These are phyloP conservation scores for Sistotremastrum niveocremeum DNA, from an alignment of 768 basidiomycete genomes.

Conservation along the genomic window DNA sequence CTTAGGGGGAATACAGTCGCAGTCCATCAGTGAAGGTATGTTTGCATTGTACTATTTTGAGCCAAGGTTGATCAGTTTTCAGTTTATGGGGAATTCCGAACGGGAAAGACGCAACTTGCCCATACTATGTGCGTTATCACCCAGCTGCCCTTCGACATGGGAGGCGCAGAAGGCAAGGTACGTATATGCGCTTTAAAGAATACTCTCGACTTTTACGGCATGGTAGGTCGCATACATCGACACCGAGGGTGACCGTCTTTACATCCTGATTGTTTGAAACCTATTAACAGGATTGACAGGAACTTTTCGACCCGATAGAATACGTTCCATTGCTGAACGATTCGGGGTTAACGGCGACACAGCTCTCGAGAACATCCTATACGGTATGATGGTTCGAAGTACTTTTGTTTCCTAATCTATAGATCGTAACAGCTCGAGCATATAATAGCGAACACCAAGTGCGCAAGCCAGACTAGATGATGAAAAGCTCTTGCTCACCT, in stretches of 20 bases:
- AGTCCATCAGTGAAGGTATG: slow-evolving; percentile 83
- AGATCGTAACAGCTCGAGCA: slow-evolving; percentile 49
- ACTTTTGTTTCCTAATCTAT: slow-evolving; percentile 5
- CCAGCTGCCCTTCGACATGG: slow-evolving; percentile 81
- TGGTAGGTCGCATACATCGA: slow-evolving; percentile 80
- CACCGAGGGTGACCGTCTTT: slow-evolving; percentile 48
- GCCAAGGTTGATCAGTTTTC: not conserved
- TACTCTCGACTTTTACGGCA: not conserved
- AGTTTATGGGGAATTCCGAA: slow-evolving; percentile 96
- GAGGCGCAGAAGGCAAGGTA: slow-evolving; percentile 84
- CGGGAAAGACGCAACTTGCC: slow-evolving; percentile 90
- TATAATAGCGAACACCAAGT: slow-evolving; percentile 92
- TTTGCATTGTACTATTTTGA: not conserved
- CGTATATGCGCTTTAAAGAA: slow-evolving; percentile 2
- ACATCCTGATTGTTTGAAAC: slow-evolving; percentile 12
- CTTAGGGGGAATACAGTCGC: slow-evolving; percentile 77
- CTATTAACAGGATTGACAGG: slow-evolving; percentile 27
- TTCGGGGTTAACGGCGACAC: slow-evolving; percentile 87
- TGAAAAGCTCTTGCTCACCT: not conserved
- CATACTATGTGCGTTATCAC: slow-evolving; percentile 90
- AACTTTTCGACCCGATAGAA: slow-evolving; percentile 92
- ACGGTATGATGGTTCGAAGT: slow-evolving; percentile 32
- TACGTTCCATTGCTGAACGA: slow-evolving; percentile 79
- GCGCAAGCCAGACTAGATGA: not conserved
- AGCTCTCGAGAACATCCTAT: slow-evolving; percentile 85